These are phyloP conservation scores for Eucalyptus erythrocorys DNA, from an alignment of 345 rosid species.

Conservation along the genomic window DNA sequence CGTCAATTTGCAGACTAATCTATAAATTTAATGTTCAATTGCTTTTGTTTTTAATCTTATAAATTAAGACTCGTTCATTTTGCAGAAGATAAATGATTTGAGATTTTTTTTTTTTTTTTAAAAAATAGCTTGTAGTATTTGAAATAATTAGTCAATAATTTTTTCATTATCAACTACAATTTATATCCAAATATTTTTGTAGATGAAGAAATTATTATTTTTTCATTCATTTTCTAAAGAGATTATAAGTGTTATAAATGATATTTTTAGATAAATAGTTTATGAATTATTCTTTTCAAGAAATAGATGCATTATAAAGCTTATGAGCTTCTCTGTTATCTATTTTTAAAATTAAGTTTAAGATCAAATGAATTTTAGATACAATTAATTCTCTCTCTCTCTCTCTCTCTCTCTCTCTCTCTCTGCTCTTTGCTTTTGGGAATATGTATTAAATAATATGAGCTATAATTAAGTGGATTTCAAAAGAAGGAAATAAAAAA, in stretches of 20 bases:
- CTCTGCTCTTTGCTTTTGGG: too few species aligned
- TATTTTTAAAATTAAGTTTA: neutral
- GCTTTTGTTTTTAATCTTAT: neutral
- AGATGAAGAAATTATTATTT: neutral
- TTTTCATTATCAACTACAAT: too few species aligned
- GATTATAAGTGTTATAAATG: too few species aligned
- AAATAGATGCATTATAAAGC: neutral
- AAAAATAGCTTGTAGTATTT: too few species aligned
- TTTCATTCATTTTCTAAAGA: neutral
- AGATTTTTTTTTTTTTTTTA: accelerated
- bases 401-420: too few species aligned
- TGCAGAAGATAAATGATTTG: too few species aligned
- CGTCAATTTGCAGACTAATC: neutral
- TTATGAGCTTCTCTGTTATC: neutral
- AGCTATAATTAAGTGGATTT: neutral
- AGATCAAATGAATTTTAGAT: neutral
- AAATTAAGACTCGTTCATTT: neutral
- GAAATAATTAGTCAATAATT: neutral
- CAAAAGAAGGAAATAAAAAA: neutral
- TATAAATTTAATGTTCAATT: neutral
- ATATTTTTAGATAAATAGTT: too few species aligned
- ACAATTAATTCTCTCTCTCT: neutral
- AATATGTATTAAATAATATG: neutral
- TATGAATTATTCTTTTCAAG: neutral
- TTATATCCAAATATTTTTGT: too few species aligned